Evolutionary conservation across 2,329 filamentous ascomycete species (phyloP).

Genomic region (Fusarium sp.): DNA sequence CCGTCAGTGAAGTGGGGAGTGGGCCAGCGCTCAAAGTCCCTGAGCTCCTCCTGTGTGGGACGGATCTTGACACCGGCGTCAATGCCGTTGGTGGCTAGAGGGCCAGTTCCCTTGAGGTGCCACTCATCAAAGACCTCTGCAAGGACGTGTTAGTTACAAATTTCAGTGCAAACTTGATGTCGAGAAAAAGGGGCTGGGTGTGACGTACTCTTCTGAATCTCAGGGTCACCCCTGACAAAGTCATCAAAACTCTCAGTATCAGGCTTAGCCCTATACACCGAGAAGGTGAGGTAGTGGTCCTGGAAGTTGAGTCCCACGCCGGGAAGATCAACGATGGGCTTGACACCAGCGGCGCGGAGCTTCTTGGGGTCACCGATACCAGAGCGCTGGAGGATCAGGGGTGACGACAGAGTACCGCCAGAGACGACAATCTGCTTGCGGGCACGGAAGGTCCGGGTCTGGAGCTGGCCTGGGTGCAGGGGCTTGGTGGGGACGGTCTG

Average conservation of each 20-base stretch:
- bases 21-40: slow-evolving; percentile 78
- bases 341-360: slow-evolving; percentile 74
- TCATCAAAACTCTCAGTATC: slow-evolving; percentile 84
- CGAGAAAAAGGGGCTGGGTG: neutral
- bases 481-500: slow-evolving; percentile 78
- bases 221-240: slow-evolving; percentile 79
- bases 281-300: slow-evolving; percentile 80
- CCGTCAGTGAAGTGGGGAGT: slow-evolving; percentile 79
- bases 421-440: slow-evolving; percentile 81
- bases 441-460: slow-evolving; percentile 69
- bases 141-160: neutral
- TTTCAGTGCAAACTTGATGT: neutral
- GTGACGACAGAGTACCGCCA: slow-evolving; percentile 78
- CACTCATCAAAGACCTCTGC: slow-evolving; percentile 78
- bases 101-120: slow-evolving; percentile 83
- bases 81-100: slow-evolving; percentile 81
- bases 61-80: slow-evolving; percentile 84
- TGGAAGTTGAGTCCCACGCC: slow-evolving; percentile 83
- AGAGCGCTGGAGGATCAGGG: slow-evolving; percentile 79
- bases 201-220: slow-evolving; percentile 71
- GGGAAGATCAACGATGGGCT: slow-evolving; percentile 77
- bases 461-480: slow-evolving; percentile 65
- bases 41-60: slow-evolving; percentile 75
- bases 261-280: slow-evolving; percentile 78
- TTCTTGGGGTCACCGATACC: slow-evolving; percentile 79